Base-by-base conservation (phyloP, 2,329 filamentous ascomycete species). In the Penicillium sp. region DNA sequence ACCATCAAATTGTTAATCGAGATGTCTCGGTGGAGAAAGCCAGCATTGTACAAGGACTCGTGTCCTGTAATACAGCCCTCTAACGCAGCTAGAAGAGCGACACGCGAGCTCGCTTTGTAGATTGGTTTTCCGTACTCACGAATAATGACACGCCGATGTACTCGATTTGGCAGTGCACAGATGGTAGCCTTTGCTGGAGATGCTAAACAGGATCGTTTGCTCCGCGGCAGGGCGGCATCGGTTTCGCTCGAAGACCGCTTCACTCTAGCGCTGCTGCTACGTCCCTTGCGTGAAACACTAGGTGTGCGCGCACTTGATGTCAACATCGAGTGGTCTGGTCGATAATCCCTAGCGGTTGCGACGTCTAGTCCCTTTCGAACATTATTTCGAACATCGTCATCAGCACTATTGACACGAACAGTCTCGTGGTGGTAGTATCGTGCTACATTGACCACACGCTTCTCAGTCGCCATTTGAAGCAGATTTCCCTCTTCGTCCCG, bases 1-100 rank as follows among this genome's bases (percentile, higher is more conserved):
- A 74, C 61, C 47, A 73, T 66, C 7, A 74, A 58, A 41, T 73
- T 73, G 30, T 65, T 62, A 15, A 65, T 57, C 1, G 66, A 72
- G 23, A 73, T 65, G 41, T 73, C 66, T 45, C 65, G 44, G 29
- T 72, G 61, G 27, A 71, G 56, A 28, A 72, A 44, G 4, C 12
- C 25, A 38, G 64, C 60, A 17, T 58, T 47, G 20, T 56, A 32
- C 17, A 57, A 43, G 14, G 49, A 54, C 26, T 50, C 4, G 35
- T 54, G 43, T 18, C 50, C 47, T 48, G 27, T 12, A 15, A 53
- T 42, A 17, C 39, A 52, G 18, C 18, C 17, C 28, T 46, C 30
- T 6, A 50, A 25, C 6, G 41, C 48, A 28, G 26, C 12, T 12
- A 48, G 32, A 14, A 50, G 27, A 6, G 41, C 34, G 22, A 20